These are phyloP conservation scores for Samsoniella hepiali DNA, from an alignment of 2,329 filamentous ascomycete species.

Conservation along the genomic window DNA sequence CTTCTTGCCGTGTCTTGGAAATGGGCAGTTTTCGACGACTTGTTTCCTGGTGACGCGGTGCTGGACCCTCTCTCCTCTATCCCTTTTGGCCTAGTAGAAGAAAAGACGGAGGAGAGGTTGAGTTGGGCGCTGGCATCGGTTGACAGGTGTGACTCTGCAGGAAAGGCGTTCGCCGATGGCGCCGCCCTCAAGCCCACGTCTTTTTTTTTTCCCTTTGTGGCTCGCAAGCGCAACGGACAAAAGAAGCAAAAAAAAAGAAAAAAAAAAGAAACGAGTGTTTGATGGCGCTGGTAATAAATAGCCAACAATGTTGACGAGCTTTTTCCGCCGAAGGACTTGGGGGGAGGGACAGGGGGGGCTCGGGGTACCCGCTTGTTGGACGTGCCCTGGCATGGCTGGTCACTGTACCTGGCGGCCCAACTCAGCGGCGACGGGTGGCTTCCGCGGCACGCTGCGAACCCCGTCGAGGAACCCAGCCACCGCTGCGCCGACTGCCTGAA, in stretches of 20 bases:
- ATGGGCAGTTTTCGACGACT: neutral
- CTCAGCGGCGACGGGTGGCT: slow-evolving; percentile 11
- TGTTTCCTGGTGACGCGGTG: neutral
- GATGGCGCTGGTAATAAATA: neutral
- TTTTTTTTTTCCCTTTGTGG: neutral
- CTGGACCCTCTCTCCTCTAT: neutral
- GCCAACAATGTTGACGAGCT: neutral
- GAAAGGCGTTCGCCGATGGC: neutral
- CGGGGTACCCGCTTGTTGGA: slow-evolving; percentile 11
- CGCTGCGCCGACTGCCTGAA: neutral
- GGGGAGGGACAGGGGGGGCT: neutral
- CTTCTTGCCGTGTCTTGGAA: neutral
- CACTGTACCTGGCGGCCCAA: slow-evolving; percentile 18
- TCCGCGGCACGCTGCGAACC: slow-evolving; percentile 7
- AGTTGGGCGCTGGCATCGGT: neutral
- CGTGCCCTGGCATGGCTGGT: slow-evolving; percentile 8
- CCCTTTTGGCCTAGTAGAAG: neutral
- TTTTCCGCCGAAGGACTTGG: neutral
- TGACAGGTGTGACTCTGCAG: neutral
- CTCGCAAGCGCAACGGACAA: neutral
- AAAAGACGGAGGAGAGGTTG: no score
- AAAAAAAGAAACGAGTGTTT: neutral
- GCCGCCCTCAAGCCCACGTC: neutral
- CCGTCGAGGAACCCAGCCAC: neutral
- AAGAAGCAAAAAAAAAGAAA: neutral